Conservation (phyloP, 2,329 filamentous ascomycete genomes). For the Fusarium subglutinans region DNA sequence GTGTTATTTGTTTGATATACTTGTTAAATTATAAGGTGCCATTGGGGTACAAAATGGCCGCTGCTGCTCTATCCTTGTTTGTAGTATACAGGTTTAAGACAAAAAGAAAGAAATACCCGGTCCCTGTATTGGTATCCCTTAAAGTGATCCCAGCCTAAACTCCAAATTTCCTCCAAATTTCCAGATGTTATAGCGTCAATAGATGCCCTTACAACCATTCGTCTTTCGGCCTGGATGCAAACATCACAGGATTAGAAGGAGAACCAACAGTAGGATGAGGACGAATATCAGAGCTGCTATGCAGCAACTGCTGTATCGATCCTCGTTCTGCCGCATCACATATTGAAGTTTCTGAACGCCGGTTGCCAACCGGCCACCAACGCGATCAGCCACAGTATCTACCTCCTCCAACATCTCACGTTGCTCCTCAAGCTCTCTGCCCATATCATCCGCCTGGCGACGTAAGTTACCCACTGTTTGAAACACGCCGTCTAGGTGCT, state of each 20-base stretch:
- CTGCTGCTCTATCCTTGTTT: constrained; percentile 36
- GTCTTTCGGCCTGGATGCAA: neutral
- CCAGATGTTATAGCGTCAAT: constrained; percentile 15
- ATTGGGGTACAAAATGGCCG: constrained; percentile 9
- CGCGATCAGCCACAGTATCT: constrained; percentile 84
- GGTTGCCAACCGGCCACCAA: constrained; percentile 84
- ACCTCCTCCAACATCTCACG: constrained; percentile 86
- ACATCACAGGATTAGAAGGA: constrained; percentile 71
- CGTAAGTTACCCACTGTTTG: constrained; percentile 90
- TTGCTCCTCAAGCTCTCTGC: constrained; percentile 95
- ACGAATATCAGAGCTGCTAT: constrained; percentile 90
- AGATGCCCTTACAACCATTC: constrained; percentile 15
- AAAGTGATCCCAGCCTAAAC: constrained; percentile 31
- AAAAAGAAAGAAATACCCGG: constrained; percentile 19
- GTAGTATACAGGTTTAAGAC: constrained; percentile 38
- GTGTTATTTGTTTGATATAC: constrained; percentile 33
- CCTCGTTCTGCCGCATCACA: constrained; percentile 91
- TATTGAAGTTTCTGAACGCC: constrained; percentile 87
- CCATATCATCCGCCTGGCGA: constrained; percentile 94
- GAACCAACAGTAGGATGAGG: constrained; percentile 83
- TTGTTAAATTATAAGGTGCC: constrained; percentile 36
- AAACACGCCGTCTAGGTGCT: constrained; percentile 91
- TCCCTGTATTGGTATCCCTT: constrained; percentile 12
- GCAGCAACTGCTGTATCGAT: constrained; percentile 86
- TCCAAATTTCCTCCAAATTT: constrained; percentile 36